Evolutionary conservation across 1,284 basidiomycete species (phyloP).

Genomic region (Rugosomyces carneus): DNA sequence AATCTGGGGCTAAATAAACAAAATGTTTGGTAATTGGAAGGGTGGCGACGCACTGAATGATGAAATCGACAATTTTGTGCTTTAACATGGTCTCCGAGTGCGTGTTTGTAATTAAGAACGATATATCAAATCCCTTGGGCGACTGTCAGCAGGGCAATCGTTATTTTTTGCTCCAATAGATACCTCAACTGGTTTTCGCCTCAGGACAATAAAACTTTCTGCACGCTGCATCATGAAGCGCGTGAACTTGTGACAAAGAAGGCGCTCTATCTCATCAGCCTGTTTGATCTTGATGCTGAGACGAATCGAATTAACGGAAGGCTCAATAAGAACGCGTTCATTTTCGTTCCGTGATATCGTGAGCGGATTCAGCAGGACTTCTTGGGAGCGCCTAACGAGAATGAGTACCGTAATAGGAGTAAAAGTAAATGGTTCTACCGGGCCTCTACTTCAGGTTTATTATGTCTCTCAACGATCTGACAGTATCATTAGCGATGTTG

Average conservation of each 20-base stretch:
- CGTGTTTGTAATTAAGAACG: slow-evolving; percentile 96
- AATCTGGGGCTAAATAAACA: slow-evolving; percentile 46
- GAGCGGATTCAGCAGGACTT: slow-evolving; percentile 90
- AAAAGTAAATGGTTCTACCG: slow-evolving; percentile 37
- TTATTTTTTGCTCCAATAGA: slow-evolving; percentile 20
- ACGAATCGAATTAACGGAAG: slow-evolving; percentile 94
- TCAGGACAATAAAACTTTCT: slow-evolving; percentile 93
- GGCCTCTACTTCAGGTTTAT: slow-evolving; percentile 91
- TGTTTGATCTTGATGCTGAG: slow-evolving; percentile 98
- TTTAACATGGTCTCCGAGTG: slow-evolving; percentile 98
- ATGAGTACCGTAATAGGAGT: slow-evolving; percentile 7
- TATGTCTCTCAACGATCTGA: slow-evolving; percentile 92
- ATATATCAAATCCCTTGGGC: slow-evolving; percentile 91
- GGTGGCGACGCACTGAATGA: slow-evolving; percentile 72
- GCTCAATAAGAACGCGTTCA: slow-evolving; percentile 94
- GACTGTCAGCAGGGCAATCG: slow-evolving; percentile 5
- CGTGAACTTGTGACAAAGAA: slow-evolving; percentile 98
- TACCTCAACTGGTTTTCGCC: slow-evolving; percentile 89
- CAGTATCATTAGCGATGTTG: slow-evolving; percentile 17
- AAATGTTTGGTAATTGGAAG: neutral
- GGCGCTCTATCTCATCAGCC: slow-evolving; percentile 97
- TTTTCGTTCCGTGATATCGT: slow-evolving; percentile 95
- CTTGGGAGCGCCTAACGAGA: slow-evolving; percentile 71
- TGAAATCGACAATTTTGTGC: slow-evolving; percentile 99
- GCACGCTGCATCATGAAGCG: slow-evolving; percentile 99